A percentile compares a stretch with the other conserved stretches of the same genome.
These are phyloP conservation scores for Colletotrichum sp. DNA, from an alignment of 2,329 filamentous ascomycete genomes.

Conservation along the genomic window DNA sequence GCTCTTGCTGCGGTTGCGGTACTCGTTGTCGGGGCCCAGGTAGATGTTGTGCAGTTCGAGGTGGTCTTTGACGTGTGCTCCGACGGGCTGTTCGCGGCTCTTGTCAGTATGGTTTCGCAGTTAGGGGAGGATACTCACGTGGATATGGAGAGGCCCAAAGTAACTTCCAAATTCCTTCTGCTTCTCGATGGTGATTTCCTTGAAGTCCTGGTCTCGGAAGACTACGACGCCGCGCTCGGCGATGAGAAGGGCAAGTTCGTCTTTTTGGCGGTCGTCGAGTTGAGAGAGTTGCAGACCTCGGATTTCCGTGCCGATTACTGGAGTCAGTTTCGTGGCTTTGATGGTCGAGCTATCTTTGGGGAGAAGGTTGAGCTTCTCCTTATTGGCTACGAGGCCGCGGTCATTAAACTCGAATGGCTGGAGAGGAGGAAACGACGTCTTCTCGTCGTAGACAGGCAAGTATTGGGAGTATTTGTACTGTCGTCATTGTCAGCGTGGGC, in stretches of 20 bases:
- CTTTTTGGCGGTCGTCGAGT: slow-evolving; percentile 41
- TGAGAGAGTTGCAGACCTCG: slow-evolving; percentile 42
- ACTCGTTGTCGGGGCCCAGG: slow-evolving; percentile 48
- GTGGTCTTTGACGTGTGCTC: slow-evolving; percentile 45
- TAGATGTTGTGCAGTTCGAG: slow-evolving; percentile 53
- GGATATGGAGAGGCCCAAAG: slow-evolving; percentile 44
- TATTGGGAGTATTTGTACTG: slow-evolving; percentile 36
- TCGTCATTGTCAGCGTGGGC: neutral
- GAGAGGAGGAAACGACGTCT: slow-evolving; percentile 30
- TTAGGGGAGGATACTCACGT: slow-evolving; percentile 4
- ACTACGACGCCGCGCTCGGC: slow-evolving; percentile 46
- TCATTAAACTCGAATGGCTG: slow-evolving; percentile 35
- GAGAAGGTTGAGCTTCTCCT: slow-evolving; percentile 31
- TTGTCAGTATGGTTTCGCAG: neutral
- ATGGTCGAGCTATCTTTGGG: slow-evolving; percentile 19
- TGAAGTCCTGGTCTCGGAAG: slow-evolving; percentile 38
- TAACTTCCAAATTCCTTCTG: slow-evolving; percentile 10
- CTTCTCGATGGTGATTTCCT: slow-evolving; percentile 3
- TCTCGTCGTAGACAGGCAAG: slow-evolving; percentile 38
- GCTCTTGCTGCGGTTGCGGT: slow-evolving; percentile 36
- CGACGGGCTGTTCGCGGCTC: slow-evolving; percentile 36
- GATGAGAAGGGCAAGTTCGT: slow-evolving; percentile 46
- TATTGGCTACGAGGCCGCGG: slow-evolving; percentile 33
- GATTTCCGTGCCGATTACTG: slow-evolving; percentile 45
- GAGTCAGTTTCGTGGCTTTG: slow-evolving; percentile 20